Evolutionary conservation across 2,329 filamentous ascomycete genomes (phyloP).

Genomic region (Aspergillus calidoustus): DNA sequence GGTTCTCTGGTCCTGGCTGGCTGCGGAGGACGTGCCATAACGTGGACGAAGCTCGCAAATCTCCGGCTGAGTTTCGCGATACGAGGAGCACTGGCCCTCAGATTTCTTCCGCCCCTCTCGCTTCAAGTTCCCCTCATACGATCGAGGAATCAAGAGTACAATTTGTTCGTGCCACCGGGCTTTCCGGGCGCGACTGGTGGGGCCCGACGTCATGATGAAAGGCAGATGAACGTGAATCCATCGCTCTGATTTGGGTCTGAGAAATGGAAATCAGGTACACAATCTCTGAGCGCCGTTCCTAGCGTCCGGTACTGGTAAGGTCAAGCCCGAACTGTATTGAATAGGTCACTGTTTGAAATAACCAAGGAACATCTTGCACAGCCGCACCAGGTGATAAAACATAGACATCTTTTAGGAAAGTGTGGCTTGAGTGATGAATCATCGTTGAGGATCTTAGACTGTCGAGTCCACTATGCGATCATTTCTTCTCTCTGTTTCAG

Average conservation of each 20-base stretch:
- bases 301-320: constrained; percentile 4
- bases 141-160: background rate
- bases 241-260: background rate
- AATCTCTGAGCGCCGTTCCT: background rate
- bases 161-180: background rate
- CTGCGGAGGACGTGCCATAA: background rate
- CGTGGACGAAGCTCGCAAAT: background rate
- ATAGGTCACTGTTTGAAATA: background rate
- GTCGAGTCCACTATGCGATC: background rate
- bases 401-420: background rate
- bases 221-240: constrained; percentile 1
- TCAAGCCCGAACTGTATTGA: constrained; percentile 1
- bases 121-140: background rate
- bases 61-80: constrained; percentile 3
- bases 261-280: constrained; percentile 11
- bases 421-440: background rate
- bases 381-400: background rate
- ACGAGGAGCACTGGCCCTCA: constrained; percentile 1
- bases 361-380: background rate
- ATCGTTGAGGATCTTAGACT: background rate
- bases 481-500: background rate
- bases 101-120: background rate
- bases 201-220: constrained; percentile 8
- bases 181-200: background rate
- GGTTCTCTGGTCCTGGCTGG: background rate